Percentiles rank a stretch among this genome's conserved stretches.
These are phyloP conservation scores for Castanospermum australe DNA, from an alignment of 306 rosid species.

Conservation along the genomic window DNA sequence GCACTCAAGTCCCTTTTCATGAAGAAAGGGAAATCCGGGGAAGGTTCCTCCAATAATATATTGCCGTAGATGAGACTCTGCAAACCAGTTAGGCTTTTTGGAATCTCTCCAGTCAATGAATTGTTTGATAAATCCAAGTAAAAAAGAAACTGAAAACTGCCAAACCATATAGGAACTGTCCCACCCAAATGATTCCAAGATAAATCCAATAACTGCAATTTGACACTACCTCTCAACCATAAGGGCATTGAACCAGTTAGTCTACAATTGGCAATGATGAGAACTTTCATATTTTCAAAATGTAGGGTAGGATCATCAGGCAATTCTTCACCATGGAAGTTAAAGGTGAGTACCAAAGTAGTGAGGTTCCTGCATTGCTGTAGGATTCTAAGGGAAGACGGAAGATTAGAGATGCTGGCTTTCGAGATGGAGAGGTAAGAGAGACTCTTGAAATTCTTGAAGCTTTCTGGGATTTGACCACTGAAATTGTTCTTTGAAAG, in stretches of 20 bases:
- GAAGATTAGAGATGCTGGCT: not conserved
- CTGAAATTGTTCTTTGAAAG: conserved; percentile 43
- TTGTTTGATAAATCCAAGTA: conserved; percentile 68
- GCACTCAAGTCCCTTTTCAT: conserved; percentile 32
- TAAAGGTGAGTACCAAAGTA: conserved; percentile 49
- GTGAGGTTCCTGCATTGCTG: conserved; percentile 50
- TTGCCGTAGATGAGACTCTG: conserved; percentile 23
- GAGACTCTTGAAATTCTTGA: conserved; percentile 36
- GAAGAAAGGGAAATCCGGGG: conserved; percentile 49
- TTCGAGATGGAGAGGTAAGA: conserved; percentile 49
- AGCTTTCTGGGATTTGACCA: conserved; percentile 52
- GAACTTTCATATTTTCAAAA: conserved; percentile 43
- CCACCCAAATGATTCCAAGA: conserved; percentile 57
- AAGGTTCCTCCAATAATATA: not conserved
- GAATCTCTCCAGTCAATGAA: conserved; percentile 51
- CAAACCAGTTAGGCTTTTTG: conserved; percentile 33
- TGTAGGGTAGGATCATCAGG: conserved; percentile 26
- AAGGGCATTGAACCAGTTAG: conserved; percentile 50
- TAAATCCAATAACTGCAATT: conserved; percentile 48
- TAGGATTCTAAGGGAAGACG: conserved; percentile 15
- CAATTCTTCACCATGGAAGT: conserved; percentile 45
- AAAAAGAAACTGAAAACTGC: conserved; percentile 34
- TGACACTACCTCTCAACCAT: conserved; percentile 37
- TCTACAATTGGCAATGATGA: conserved; percentile 47
- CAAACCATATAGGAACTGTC: conserved; percentile 49